Evolutionary conservation across 805 yeast genomes (phyloP).

Genomic region (Metschnikowia baotianmanensis): DNA sequence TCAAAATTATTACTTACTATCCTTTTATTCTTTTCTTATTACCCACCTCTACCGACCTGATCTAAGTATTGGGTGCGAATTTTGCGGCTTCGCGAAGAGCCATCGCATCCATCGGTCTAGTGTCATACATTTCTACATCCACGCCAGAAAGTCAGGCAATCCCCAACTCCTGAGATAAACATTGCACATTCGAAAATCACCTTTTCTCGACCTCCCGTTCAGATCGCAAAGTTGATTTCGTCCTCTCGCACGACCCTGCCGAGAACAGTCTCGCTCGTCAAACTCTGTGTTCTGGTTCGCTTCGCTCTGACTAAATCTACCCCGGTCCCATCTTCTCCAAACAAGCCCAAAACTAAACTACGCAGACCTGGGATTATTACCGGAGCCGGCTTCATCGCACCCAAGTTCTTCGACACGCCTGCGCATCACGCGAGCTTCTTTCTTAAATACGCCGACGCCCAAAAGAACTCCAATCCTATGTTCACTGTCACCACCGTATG

Average conservation of each 20-base stretch:
- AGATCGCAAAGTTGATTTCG: slow-evolving; percentile 11
- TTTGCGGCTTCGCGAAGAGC: not conserved
- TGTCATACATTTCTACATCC: no score
- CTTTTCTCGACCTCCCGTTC: no score
- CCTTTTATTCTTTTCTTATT: no score
- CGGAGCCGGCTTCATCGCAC: slow-evolving; percentile 11
- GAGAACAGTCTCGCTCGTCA: slow-evolving; percentile 8
- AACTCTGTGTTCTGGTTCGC: slow-evolving; percentile 6
- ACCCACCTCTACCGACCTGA: no score
- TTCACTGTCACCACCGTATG: slow-evolving; percentile 51
- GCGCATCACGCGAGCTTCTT: slow-evolving; percentile 8
- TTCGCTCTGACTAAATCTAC: slow-evolving; percentile 8
- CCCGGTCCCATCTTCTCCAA: not conserved
- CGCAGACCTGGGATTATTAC: not conserved
- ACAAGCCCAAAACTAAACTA: not conserved
- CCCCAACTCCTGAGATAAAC: no score
- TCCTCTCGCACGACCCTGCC: slow-evolving; percentile 4
- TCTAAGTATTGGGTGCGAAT: slow-evolving; percentile 4
- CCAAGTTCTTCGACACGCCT: slow-evolving; percentile 14
- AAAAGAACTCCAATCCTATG: slow-evolving; percentile 26
- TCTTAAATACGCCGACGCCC: slow-evolving; percentile 7
- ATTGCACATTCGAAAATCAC: no score
- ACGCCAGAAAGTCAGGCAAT: no score
- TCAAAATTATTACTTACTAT: no score
- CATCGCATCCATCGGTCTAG: no score